phyloP scores from a whole-genome alignment of 202 grass and related monocot species.

The Carex arenaria region DNA sequence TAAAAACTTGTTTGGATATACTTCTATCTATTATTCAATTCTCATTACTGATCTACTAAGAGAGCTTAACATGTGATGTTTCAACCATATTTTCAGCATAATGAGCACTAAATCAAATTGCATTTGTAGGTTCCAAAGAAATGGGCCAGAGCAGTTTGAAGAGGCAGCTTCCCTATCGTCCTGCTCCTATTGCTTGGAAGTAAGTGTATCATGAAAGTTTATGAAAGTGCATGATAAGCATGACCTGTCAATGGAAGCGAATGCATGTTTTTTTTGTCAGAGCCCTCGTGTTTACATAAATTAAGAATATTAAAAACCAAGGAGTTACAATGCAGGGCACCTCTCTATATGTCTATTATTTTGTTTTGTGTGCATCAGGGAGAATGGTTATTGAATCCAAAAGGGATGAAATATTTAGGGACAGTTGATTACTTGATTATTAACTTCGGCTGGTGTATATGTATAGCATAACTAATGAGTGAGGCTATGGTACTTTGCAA shows the following conservation, averaged over 20 bases:
- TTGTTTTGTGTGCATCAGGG: background rate
- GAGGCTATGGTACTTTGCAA: too few species aligned
- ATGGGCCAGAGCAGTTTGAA: background rate
- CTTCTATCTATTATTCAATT: background rate
- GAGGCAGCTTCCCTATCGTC: background rate
- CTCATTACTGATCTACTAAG: background rate
- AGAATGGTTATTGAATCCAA: background rate
- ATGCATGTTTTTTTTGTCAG: background rate
- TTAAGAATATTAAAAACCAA: background rate
- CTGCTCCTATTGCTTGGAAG: background rate
- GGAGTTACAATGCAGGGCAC: background rate
- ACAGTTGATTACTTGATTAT: background rate
- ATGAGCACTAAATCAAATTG: background rate
- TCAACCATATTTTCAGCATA: background rate
- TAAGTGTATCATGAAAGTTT: slow-evolving; percentile 1
- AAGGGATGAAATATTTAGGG: background rate
- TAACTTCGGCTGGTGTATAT: background rate
- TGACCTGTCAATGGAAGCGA: background rate
- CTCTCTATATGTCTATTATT: background rate
- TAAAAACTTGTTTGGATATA: background rate
- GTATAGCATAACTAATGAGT: background rate
- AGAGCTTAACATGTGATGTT: background rate
- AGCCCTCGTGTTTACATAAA: background rate
- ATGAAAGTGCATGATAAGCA: background rate
- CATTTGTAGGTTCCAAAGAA: slow-evolving; percentile 5